Evolutionary conservation across 192 early-diverging fungal species (phyloP), one percentile per base, ranked within the genome.

Genomic region (Phycomyces nitens): DNA sequence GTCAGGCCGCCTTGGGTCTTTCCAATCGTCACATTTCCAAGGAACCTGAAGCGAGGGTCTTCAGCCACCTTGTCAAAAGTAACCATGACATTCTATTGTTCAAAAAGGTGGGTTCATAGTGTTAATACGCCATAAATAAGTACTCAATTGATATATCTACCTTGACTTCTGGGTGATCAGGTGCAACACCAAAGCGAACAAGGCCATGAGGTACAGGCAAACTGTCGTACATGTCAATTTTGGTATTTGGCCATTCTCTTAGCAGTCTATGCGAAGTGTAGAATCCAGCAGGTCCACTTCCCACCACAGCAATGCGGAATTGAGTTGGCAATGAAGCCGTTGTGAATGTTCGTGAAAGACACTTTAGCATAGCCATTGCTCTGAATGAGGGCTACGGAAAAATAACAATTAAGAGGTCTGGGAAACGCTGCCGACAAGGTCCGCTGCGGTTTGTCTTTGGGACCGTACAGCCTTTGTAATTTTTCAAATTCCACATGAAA

Each of bases 151-250:
- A 44, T 50, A 16, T 34, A 58, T 24, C 9, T 77, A 89, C 92
- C 81, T 99, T 99, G 22, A 96, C 97, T 77, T 97, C 95, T 6
- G 91, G 93, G 66, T 99, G 97, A 73, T 97, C 94, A 5, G 97
- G 94, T 21, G 97, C 94, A 15, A 99, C 95, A 26, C 95, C 97
- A 73, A 85, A 99, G 1, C 95, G 84, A 23, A 94, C 94, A 6
- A 97, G 79, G 1, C 97, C 95, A 72, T 89, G 88, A 4, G 97
- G 97, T 0, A 92, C 79, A 0, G 94, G 92, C 0, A 93, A 76
- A 24, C 80, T 69, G 66, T 97, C 97, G 60, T 86, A 91, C 77
- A 99, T 90, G 68, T 97, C 93, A 38, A 99, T 69, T 15, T 69
- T 27, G 0, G 77, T 73, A 22, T 71, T 70, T 9, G 83, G 65